Percentiles rank a stretch among this genome's conserved stretches.
Evolutionary conservation across 129 eudicot species (phyloP).

Genomic region (Logfia minima): DNA sequence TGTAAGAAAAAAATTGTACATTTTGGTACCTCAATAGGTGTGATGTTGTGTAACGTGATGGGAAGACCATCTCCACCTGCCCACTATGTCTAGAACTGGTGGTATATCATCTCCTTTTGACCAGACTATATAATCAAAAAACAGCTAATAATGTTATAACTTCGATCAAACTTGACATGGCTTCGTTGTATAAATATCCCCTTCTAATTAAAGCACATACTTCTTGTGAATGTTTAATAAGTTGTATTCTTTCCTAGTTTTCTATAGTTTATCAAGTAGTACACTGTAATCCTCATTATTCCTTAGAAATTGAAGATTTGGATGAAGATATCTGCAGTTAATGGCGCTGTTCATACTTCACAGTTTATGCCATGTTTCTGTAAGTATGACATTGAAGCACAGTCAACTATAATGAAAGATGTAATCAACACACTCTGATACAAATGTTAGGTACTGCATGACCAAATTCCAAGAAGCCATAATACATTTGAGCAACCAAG

Average conservation of each 20-base stretch:
- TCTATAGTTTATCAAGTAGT: no score
- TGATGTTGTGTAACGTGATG: neutral
- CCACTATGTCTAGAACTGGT: conserved; percentile 8
- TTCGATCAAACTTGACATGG: conserved; percentile 1
- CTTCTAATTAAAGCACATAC: neutral
- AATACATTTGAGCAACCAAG: no score
- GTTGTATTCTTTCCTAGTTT: neutral
- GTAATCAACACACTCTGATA: no score
- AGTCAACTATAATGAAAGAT: no score
- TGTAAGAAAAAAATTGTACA: conserved; percentile 25
- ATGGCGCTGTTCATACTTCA: neutral
- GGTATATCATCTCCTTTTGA: neutral
- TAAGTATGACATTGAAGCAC: no score
- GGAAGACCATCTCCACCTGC: conserved; percentile 20
- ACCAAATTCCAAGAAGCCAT: neutral
- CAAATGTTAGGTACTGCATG: neutral
- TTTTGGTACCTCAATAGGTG: conserved; percentile 1
- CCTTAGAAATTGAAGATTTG: neutral
- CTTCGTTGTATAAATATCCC: no score
- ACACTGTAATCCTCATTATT: neutral
- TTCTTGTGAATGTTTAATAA: neutral
- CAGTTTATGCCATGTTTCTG: no score
- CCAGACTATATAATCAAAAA: conserved; percentile 6
- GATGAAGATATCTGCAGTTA: neutral
- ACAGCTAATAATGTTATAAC: neutral